phyloP scores from a whole-genome alignment of 768 basidiomycete genomes.

The Pulveroboletus sp. region DNA sequence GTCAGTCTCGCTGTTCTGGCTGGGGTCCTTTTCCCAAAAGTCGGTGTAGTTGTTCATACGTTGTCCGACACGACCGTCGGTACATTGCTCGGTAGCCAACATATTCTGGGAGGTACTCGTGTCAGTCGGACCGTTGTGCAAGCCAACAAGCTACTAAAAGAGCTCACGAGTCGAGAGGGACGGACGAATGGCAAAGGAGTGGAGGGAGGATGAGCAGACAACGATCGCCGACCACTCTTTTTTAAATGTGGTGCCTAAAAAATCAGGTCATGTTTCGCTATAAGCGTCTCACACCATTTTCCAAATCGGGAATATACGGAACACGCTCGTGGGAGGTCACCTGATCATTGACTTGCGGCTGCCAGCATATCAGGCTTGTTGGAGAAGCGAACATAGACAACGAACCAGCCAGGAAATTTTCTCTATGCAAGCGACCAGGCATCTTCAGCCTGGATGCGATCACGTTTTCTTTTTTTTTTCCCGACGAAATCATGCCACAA shows the following conservation, averaged over 20 bases:
- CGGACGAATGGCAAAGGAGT: neutral
- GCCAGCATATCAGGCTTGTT: no score
- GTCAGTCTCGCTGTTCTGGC: slow-evolving; percentile 59
- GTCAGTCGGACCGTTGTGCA: neutral
- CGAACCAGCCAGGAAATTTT: no score
- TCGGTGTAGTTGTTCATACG: slow-evolving; percentile 83
- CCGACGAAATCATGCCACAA: no score
- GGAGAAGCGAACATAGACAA: no score
- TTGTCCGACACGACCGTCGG: slow-evolving; percentile 56
- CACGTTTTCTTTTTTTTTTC: no score
- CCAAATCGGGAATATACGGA: neutral
- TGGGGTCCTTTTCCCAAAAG: slow-evolving; percentile 86
- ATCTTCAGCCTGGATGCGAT: no score
- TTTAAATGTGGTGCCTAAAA: slow-evolving; percentile 6
- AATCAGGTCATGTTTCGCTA: slow-evolving; percentile 18
- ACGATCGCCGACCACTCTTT: neutral
- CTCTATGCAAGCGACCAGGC: no score
- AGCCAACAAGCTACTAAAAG: neutral
- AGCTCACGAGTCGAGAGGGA: neutral
- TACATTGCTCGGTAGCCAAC: slow-evolving; percentile 23
- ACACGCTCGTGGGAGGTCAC: neutral
- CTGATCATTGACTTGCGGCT: no score
- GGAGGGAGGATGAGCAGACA: neutral
- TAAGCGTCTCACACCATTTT: neutral
- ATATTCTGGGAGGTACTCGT: neutral